A percentile compares a stretch with the other conserved stretches of the same genome.
Conservation (phyloP, 2,329 filamentous ascomycete genomes). For the Pseudocercospora eumusae region DNA sequence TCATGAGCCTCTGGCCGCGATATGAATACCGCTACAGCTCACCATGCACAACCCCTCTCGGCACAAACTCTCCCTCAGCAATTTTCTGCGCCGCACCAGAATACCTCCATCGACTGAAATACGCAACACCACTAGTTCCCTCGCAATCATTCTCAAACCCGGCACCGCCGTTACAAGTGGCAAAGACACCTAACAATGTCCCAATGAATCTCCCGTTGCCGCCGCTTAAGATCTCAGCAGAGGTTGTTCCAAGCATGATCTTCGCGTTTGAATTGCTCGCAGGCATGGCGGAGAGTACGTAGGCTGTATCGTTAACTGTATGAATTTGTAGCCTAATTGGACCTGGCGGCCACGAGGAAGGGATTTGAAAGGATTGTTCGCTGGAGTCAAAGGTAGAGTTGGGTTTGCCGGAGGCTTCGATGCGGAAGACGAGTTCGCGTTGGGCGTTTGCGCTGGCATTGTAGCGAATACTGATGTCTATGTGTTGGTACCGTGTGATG, state of each 20-base stretch:
- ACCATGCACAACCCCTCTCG: slow-evolving; percentile 5
- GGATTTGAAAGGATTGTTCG: background rate
- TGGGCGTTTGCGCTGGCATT: background rate
- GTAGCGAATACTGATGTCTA: slow-evolving; percentile 45
- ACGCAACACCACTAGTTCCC: slow-evolving; percentile 48
- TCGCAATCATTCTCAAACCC: slow-evolving; percentile 33
- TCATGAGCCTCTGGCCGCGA: background rate
- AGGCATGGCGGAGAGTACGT: slow-evolving; percentile 11
- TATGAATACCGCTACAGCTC: background rate
- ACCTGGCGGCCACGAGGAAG: background rate
- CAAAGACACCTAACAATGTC: slow-evolving; percentile 55
- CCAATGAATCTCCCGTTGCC: slow-evolving; percentile 41
- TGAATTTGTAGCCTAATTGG: slow-evolving; percentile 10
- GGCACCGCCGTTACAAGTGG: slow-evolving; percentile 51
- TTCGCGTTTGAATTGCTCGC: slow-evolving; percentile 4
- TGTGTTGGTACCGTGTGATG: slow-evolving; percentile 57
- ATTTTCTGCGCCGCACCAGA: slow-evolving; percentile 41
- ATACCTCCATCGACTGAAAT: slow-evolving; percentile 54
- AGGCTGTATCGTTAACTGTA: slow-evolving; percentile 10
- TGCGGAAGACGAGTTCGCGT: slow-evolving; percentile 11
- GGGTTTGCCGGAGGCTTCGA: slow-evolving; percentile 7
- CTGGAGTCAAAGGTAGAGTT: slow-evolving; percentile 10
- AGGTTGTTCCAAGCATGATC: slow-evolving; percentile 32
- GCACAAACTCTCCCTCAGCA: background rate
- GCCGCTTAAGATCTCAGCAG: slow-evolving; percentile 37